phyloP scores from a whole-genome alignment of 2,329 filamentous ascomycete species.

The Colletotrichum shisoi region DNA sequence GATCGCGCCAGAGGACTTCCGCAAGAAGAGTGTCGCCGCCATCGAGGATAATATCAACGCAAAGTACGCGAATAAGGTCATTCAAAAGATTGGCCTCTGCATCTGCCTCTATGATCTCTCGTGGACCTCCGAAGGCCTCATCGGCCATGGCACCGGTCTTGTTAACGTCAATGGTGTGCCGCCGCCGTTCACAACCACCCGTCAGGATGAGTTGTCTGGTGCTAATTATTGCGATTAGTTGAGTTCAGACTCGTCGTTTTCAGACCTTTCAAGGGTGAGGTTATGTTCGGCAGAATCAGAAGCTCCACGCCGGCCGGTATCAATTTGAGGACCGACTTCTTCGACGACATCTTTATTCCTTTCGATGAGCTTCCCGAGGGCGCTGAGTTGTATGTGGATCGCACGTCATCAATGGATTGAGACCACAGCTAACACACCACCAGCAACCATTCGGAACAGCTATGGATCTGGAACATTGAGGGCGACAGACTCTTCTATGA shows the following conservation, averaged over 20 bases:
- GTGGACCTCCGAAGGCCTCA: conserved; percentile 88
- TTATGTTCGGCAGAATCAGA: conserved; percentile 84
- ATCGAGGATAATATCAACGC: conserved; percentile 97
- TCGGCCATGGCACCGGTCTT: conserved; percentile 88
- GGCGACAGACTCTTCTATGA: conserved; percentile 84
- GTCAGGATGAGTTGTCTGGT: background rate
- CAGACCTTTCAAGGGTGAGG: conserved; percentile 93
- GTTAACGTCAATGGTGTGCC: conserved; percentile 88
- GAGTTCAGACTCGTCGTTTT: conserved; percentile 95
- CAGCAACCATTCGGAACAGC: conserved; percentile 76
- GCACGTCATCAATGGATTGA: conserved; percentile 8
- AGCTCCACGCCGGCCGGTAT: conserved; percentile 76
- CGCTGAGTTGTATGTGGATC: conserved; percentile 73
- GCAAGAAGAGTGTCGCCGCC: conserved; percentile 79
- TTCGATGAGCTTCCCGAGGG: conserved; percentile 76
- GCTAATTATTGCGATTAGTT: conserved; percentile 61
- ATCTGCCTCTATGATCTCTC: conserved; percentile 92
- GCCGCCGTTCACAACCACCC: background rate
- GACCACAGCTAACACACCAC: conserved; percentile 42
- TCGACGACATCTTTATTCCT: conserved; percentile 87
- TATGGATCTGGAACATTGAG: conserved; percentile 85
- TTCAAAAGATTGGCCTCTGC: conserved; percentile 93
- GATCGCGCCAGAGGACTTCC: conserved; percentile 87
- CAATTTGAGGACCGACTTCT: conserved; percentile 86
- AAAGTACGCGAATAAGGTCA: conserved; percentile 95